phyloP scores from a whole-genome alignment of 371 early-diverging fungal genomes.

The Globomyces sp. region DNA sequence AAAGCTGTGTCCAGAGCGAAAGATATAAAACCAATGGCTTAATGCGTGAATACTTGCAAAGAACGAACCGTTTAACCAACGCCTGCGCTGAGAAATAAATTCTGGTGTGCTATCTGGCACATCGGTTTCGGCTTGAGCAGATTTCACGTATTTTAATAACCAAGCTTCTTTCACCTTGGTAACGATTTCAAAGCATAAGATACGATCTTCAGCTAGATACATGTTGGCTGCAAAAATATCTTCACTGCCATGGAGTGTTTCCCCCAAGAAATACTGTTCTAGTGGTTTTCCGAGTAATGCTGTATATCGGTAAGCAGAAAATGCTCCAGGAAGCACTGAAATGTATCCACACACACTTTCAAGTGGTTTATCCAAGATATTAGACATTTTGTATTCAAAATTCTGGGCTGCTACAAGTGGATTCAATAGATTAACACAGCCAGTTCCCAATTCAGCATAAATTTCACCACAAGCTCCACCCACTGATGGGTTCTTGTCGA shows the following conservation, averaged over 20 bases:
- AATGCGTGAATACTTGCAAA: slow-evolving; percentile 89
- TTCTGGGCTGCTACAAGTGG: slow-evolving; percentile 76
- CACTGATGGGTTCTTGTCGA: slow-evolving; percentile 73
- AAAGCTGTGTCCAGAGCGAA: slow-evolving; percentile 63
- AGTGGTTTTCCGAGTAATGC: slow-evolving; percentile 89
- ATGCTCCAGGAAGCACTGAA: slow-evolving; percentile 93
- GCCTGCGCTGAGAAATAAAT: slow-evolving; percentile 87
- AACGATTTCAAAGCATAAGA: slow-evolving; percentile 81
- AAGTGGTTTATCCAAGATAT: slow-evolving; percentile 95
- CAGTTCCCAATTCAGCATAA: slow-evolving; percentile 69
- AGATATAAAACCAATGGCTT: slow-evolving; percentile 73
- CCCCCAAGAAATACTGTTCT: slow-evolving; percentile 90
- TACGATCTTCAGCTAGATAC: slow-evolving; percentile 55
- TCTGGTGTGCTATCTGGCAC: slow-evolving; percentile 81
- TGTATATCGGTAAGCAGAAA: slow-evolving; percentile 90
- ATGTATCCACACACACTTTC: slow-evolving; percentile 96
- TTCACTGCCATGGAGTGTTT: slow-evolving; percentile 77
- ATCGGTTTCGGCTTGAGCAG: slow-evolving; percentile 76
- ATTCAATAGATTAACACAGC: slow-evolving; percentile 44
- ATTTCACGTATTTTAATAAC: slow-evolving; percentile 60
- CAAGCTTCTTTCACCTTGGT: slow-evolving; percentile 53
- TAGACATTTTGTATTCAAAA: slow-evolving; percentile 96
- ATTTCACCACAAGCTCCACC: slow-evolving; percentile 97
- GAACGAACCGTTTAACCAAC: slow-evolving; percentile 93
- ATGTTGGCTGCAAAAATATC: slow-evolving; percentile 53